phyloP scores from a whole-genome alignment of 2,329 filamentous ascomycete species.

The Penicillium sp. region DNA sequence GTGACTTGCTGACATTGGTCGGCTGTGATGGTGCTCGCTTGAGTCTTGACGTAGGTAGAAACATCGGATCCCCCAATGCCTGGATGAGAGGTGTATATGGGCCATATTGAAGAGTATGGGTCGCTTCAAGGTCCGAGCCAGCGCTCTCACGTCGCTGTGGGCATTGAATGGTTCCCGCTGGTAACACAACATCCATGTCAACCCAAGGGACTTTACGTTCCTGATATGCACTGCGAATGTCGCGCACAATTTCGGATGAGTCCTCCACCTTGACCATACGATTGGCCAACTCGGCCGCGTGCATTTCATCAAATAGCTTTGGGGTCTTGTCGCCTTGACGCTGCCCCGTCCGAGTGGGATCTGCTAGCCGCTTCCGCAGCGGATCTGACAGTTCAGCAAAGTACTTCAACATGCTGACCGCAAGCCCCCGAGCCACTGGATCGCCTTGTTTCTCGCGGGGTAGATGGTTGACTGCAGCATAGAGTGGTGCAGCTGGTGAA shows the following conservation, averaged over 20 bases:
- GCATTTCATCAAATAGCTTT: constrained; percentile 81
- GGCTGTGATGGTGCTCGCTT: constrained; percentile 86
- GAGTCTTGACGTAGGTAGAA: constrained; percentile 82
- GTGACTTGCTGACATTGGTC: constrained; percentile 75
- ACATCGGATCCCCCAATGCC: constrained; percentile 79
- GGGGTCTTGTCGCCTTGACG: constrained; percentile 65
- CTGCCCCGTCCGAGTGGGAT: constrained; percentile 52
- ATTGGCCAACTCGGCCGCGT: constrained; percentile 87
- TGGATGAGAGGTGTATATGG: constrained; percentile 76
- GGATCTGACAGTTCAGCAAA: constrained; percentile 81
- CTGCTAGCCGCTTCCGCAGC: constrained; percentile 71
- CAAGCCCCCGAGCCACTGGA: constrained; percentile 86
- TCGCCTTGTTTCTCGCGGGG: constrained; percentile 95
- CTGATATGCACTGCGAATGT: constrained; percentile 74
- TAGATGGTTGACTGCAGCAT: constrained; percentile 84
- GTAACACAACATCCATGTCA: constrained; percentile 85
- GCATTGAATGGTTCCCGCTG: constrained; percentile 71
- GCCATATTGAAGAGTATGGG: constrained; percentile 65
- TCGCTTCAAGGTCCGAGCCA: constrained; percentile 47
- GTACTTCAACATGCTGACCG: constrained; percentile 92
- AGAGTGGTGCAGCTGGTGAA: constrained; percentile 88
- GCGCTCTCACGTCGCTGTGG: constrained; percentile 64
- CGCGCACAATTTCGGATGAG: constrained; percentile 69
- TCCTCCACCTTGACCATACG: constrained; percentile 83
- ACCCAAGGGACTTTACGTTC: constrained; percentile 82